Percentiles rank a stretch among this genome's conserved stretches.
phyloP scores from a whole-genome alignment of 2,329 filamentous ascomycete species.

The Colletotrichum tofieldiae region DNA sequence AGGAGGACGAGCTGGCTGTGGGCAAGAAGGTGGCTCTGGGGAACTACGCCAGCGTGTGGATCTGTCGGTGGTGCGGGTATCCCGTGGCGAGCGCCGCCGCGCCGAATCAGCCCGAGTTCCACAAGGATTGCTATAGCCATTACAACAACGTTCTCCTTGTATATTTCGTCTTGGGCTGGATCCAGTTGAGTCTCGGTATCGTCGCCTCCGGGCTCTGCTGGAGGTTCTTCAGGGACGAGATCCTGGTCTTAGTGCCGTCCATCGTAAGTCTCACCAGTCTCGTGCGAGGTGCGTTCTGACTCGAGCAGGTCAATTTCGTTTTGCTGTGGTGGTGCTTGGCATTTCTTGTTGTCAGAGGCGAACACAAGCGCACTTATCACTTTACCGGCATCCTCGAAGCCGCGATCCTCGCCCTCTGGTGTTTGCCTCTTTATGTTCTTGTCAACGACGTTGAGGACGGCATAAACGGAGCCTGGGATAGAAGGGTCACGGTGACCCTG shows the following conservation, averaged over 20 bases:
- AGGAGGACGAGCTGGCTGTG: constrained; percentile 53
- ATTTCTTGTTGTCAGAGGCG: constrained; percentile 54
- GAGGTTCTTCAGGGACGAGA: constrained; percentile 53
- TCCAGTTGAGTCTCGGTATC: constrained; percentile 56
- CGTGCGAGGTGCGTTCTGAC: constrained; percentile 4
- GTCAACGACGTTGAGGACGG: constrained; percentile 41
- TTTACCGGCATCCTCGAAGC: constrained; percentile 56
- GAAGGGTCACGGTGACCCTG: constrained; percentile 49
- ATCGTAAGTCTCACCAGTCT: constrained; percentile 50
- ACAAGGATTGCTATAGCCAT: constrained; percentile 56
- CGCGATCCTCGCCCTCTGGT: constrained; percentile 52
- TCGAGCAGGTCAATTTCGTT: constrained; percentile 54
- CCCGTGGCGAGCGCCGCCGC: constrained; percentile 53
- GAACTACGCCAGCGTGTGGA: constrained; percentile 53
- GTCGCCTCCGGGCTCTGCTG: constrained; percentile 57
- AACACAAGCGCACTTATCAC: constrained; percentile 57
- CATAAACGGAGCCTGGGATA: constrained; percentile 19
- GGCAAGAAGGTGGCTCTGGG: constrained; percentile 57
- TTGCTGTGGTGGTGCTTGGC: constrained; percentile 54
- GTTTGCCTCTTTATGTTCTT: constrained; percentile 46
- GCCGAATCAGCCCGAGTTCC: constrained; percentile 58
- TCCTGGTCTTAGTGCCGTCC: constrained; percentile 53
- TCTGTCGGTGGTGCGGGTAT: constrained; percentile 63
- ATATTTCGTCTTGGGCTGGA: constrained; percentile 57
- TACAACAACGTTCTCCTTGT: constrained; percentile 56